These are phyloP conservation scores for Tetrapisispora pingtungensis DNA, from an alignment of 805 yeast species.

Conservation along the genomic window DNA sequence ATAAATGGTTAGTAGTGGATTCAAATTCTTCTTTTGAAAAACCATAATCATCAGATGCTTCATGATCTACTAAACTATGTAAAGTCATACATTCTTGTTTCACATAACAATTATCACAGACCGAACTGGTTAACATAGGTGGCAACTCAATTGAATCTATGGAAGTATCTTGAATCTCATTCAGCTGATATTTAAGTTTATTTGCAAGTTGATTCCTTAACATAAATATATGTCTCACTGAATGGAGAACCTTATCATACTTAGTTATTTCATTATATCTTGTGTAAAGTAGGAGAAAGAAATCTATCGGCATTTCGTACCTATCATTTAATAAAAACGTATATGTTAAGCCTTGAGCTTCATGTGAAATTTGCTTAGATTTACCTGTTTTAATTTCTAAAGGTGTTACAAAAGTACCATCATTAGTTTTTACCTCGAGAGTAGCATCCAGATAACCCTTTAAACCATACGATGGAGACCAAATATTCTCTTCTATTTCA, in stretches of 20 bases:
- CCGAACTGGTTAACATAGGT: constrained; percentile 38
- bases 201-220: constrained; percentile 48
- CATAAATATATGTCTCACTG: constrained; percentile 58
- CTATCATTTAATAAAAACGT: constrained; percentile 70
- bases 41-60: constrained; percentile 45
- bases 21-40: constrained; percentile 39
- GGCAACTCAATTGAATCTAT: constrained; percentile 37
- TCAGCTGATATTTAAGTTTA: constrained; percentile 21
- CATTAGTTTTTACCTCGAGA: constrained; percentile 45
- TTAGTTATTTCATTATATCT: constrained; percentile 45
- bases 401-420: constrained; percentile 49
- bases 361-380: constrained; percentile 52
- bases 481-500: constrained; percentile 82
- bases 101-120: constrained; percentile 53
- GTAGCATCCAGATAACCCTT: constrained; percentile 89
- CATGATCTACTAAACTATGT: constrained; percentile 50
- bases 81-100: constrained; percentile 54
- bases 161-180: constrained; percentile 8
- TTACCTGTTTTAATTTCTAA: constrained; percentile 86
- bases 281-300: constrained; percentile 66
- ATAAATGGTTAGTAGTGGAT: constrained; percentile 41
- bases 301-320: constrained; percentile 56
- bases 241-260: constrained; percentile 43
- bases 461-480: constrained; percentile 86
- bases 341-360: constrained; percentile 80